These are phyloP conservation scores for Lasiosphaeriaceae sp. DNA, from an alignment of 495 filamentous ascomycete species.

Conservation along the genomic window DNA sequence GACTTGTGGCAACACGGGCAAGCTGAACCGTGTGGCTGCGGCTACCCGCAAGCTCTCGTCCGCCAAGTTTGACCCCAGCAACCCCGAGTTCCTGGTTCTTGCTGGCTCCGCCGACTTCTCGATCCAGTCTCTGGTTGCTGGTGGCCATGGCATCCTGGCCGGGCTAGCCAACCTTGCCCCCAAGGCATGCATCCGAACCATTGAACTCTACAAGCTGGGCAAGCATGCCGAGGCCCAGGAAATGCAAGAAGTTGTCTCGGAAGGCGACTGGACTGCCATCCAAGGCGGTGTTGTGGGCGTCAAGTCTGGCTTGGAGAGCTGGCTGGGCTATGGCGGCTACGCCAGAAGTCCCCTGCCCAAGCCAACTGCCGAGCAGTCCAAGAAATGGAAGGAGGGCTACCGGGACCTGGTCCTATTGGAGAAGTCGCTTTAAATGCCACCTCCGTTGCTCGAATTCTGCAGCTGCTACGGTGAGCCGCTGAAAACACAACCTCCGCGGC, in stretches of 20 bases:
- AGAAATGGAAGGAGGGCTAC: constrained; percentile 65
- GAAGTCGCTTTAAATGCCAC: constrained; percentile 30
- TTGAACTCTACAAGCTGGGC: constrained; percentile 70
- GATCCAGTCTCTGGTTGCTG: constrained; percentile 76
- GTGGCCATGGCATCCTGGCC: constrained; percentile 80
- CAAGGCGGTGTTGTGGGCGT: constrained; percentile 82
- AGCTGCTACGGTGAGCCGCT: too few species aligned
- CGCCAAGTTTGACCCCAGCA: constrained; percentile 60
- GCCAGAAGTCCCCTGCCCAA: constrained; percentile 74
- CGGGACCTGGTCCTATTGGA: constrained; percentile 72
- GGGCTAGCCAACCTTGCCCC: constrained; percentile 84
- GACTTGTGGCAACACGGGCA: constrained; percentile 93
- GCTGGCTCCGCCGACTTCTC: constrained; percentile 91
- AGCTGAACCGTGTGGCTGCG: constrained; percentile 78
- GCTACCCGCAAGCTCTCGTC: constrained; percentile 63
- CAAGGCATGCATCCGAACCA: constrained; percentile 64
- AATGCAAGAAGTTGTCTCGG: constrained; percentile 74
- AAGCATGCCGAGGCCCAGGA: constrained; percentile 66
- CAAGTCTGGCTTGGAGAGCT: constrained; percentile 74
- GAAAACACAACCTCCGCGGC: too few species aligned
- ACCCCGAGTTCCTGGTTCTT: constrained; percentile 66
- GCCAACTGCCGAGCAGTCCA: constrained; percentile 56
- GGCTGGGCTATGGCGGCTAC: constrained; percentile 75
- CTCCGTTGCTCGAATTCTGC: background rate
- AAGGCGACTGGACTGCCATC: constrained; percentile 85